These are phyloP conservation scores for Yamadazyma akitaensis DNA, from an alignment of 805 yeast species.

Conservation along the genomic window DNA sequence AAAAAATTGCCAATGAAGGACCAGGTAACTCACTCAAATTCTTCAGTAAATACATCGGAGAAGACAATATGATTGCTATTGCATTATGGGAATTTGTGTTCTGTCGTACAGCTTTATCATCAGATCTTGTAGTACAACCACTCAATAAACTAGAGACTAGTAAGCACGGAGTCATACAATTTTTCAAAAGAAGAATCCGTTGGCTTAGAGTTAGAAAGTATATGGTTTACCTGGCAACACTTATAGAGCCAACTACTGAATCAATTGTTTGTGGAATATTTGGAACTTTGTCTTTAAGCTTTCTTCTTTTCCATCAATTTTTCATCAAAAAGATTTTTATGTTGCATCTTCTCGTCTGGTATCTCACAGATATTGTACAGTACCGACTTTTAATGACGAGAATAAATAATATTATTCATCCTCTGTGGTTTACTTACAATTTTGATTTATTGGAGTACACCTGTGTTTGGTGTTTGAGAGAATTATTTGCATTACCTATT, in stretches of 20 bases:
- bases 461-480: conserved; percentile 63
- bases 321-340: conserved; percentile 40
- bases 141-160: conserved; percentile 29
- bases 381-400: conserved; percentile 43
- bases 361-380: conserved; percentile 59
- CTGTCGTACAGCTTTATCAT: conserved; percentile 73
- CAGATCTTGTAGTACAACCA: conserved; percentile 80
- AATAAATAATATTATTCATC: conserved; percentile 20
- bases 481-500: conserved; percentile 72
- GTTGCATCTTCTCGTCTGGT: conserved; percentile 63
- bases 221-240: conserved; percentile 82
- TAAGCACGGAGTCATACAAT: conserved; percentile 47
- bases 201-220: conserved; percentile 86
- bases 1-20: conserved; percentile 22
- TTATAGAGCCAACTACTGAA: conserved; percentile 86
- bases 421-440: conserved; percentile 9
- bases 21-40: conserved; percentile 55
- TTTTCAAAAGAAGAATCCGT: conserved; percentile 65
- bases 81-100: conserved; percentile 68
- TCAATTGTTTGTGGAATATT: conserved; percentile 61
- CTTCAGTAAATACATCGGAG: conserved; percentile 82
- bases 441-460: conserved; percentile 23
- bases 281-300: conserved; percentile 60
- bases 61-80: conserved; percentile 89
- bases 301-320: conserved; percentile 31